Evolutionary conservation across 805 yeast genomes (phyloP).

Genomic region (Lachancea meyersii): DNA sequence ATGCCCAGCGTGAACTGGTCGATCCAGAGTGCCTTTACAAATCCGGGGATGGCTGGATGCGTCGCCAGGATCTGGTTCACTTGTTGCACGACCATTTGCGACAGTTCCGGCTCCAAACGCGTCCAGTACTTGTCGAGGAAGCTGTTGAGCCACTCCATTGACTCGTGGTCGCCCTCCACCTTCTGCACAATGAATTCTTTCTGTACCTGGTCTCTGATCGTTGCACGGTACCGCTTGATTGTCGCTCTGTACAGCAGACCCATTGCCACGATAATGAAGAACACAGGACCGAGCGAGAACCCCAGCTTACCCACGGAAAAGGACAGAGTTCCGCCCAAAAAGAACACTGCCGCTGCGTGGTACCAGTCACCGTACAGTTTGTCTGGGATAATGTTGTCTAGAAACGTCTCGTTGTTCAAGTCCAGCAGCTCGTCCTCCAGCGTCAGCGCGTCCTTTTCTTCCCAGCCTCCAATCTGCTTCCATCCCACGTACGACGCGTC

Average conservation of each 20-base stretch:
- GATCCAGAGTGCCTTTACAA: constrained; percentile 76
- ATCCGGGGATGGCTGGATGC: constrained; percentile 68
- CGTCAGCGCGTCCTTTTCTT: constrained; percentile 56
- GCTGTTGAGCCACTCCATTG: constrained; percentile 92
- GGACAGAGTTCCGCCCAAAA: constrained; percentile 62
- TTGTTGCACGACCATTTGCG: constrained; percentile 79
- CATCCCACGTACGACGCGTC: constrained; percentile 78
- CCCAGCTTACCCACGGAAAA: constrained; percentile 74
- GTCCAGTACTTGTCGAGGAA: constrained; percentile 90
- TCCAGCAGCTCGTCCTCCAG: constrained; percentile 68
- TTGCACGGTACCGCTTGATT: constrained; percentile 68
- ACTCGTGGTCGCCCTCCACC: constrained; percentile 84
- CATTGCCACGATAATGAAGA: constrained; percentile 57
- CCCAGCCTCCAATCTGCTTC: constrained; percentile 91
- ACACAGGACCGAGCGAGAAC: constrained; percentile 75
- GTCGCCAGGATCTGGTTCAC: constrained; percentile 79
- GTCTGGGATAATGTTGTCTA: constrained; percentile 73
- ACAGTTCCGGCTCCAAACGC: constrained; percentile 79
- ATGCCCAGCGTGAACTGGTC: constrained; percentile 89
- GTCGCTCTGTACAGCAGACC: constrained; percentile 77
- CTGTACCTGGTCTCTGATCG: constrained; percentile 72
- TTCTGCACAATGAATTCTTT: constrained; percentile 75
- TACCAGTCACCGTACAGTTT: constrained; percentile 91
- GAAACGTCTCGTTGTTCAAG: constrained; percentile 61
- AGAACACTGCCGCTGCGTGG: constrained; percentile 71